Evolutionary conservation across 345 rosid genomes (phyloP).

Genomic region (Salix brachista): DNA sequence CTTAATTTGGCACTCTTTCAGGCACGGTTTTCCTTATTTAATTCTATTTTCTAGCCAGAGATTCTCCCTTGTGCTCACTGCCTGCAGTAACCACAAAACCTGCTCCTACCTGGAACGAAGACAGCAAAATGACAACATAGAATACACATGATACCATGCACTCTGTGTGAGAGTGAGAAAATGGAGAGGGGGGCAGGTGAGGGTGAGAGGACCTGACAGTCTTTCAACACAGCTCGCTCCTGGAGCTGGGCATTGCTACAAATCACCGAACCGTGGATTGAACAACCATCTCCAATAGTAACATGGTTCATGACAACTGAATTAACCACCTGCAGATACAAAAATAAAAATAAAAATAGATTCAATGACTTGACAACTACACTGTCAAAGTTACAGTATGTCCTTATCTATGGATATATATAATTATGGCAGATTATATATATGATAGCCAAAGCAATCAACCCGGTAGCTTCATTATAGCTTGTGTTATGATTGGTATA

Average conservation of each 20-base stretch:
- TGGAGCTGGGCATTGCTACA: slow-evolving; percentile 92
- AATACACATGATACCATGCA: background rate
- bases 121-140: background rate
- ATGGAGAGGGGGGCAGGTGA: background rate
- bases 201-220: slow-evolving; percentile 66
- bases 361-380: background rate
- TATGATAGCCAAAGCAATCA: background rate
- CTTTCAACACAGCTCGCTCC: slow-evolving; percentile 76
- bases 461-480: background rate
- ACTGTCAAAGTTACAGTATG: background rate
- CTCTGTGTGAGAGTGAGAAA: background rate
- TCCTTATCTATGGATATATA: background rate
- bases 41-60: slow-evolving; percentile 68
- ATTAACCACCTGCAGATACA: slow-evolving; percentile 65
- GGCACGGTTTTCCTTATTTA: slow-evolving; percentile 4
- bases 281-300: slow-evolving; percentile 86
- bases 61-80: slow-evolving; percentile 77
- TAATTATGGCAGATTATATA: background rate
- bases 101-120: slow-evolving; percentile 62
- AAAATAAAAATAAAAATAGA: background rate
- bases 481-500: background rate
- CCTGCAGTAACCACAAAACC: slow-evolving; percentile 69
- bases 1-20: background rate
- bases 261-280: slow-evolving; percentile 83
- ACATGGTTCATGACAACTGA: slow-evolving; percentile 89